Conservation (phyloP, 2,329 filamentous ascomycete genomes). For the Cyphellophora europaea region DNA sequence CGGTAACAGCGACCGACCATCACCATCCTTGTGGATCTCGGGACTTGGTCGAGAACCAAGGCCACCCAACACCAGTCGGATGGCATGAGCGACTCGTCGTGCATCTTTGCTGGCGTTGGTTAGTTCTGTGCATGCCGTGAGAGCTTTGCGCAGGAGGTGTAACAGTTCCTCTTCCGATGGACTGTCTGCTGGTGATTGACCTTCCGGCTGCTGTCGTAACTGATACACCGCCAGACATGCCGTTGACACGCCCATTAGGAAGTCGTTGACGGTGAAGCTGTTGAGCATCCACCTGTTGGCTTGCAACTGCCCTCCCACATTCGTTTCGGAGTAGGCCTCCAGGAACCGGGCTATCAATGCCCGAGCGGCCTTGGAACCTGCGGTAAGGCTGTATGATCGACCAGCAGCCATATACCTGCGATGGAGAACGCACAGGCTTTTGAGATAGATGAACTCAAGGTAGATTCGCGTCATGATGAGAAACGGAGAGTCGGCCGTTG, state of each 20-base stretch:
- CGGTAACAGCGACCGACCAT: neutral
- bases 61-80: constrained; percentile 11
- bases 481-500: constrained; percentile 40
- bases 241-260: constrained; percentile 52
- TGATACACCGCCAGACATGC: constrained; percentile 38
- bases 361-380: constrained; percentile 39
- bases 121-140: constrained; percentile 14
- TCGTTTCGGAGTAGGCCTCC: constrained; percentile 40
- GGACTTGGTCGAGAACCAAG: neutral
- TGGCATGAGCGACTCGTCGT: constrained; percentile 13
- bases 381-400: constrained; percentile 34
- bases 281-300: constrained; percentile 48
- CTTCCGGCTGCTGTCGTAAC: constrained; percentile 1
- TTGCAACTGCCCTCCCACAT: constrained; percentile 45
- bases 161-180: constrained; percentile 7
- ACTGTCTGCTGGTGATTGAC: constrained; percentile 10
- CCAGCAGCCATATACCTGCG: constrained; percentile 37
- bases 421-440: constrained; percentile 18
- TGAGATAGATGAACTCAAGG: constrained; percentile 44
- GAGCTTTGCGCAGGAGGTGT: constrained; percentile 9
- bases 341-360: constrained; percentile 40
- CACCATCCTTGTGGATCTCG: constrained; percentile 1
- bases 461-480: constrained; percentile 44
- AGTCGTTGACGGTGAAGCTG: constrained; percentile 51
- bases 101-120: constrained; percentile 12